Base-by-base conservation (phyloP, 306 rosid genomes). In the Cicer cuneatum region DNA sequence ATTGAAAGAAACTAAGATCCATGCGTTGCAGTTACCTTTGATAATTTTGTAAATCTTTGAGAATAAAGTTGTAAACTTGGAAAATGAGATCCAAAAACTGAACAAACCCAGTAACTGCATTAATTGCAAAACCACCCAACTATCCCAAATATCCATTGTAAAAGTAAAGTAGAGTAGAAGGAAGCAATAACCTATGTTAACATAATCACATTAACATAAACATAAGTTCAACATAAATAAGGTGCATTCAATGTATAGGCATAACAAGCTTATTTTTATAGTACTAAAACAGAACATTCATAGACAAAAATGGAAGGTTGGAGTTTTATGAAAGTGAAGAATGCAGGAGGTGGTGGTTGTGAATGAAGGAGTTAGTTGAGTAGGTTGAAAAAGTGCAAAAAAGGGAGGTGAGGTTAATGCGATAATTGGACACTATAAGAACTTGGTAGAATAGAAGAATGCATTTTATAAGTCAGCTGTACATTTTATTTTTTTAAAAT, bases 1-100 rank as follows among this genome's bases (percentile, higher is more conserved):
- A 83, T 81, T 85, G 76, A 84, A 77, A 54, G 97, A 83, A 39
- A 58, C 72, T 78, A 78, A 80, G 72, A 60, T 29, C 90, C 84
- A 86, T 12, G 79, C 45, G 64, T 72, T 76, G 66, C 78, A 73
- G 59, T 82, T 75, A 68, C 82, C 85, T 81, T 80, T 89, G 21
- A 77, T 53, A 24, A 82, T 69, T 71, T 79, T 88, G 58, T 87
- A 70, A 48, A 76, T 77, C 65, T 78, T 12, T 82, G 83, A 46
- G 73, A 61, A 52, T 68, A 79, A 79, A 79, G 76, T 68, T 61
- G 81, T 86, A 45, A 87, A 69, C 69, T 91, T 85, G 5, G 62
- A 59, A 61, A 82, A 83, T 60, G 77, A 64, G 18, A 80, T 78
- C 85, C 81, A 83, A 53, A 82, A 82, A 71, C 84, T 82, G 3